Evolutionary conservation across 345 rosid genomes (phyloP).

Genomic region (Raphanus sativus): DNA sequence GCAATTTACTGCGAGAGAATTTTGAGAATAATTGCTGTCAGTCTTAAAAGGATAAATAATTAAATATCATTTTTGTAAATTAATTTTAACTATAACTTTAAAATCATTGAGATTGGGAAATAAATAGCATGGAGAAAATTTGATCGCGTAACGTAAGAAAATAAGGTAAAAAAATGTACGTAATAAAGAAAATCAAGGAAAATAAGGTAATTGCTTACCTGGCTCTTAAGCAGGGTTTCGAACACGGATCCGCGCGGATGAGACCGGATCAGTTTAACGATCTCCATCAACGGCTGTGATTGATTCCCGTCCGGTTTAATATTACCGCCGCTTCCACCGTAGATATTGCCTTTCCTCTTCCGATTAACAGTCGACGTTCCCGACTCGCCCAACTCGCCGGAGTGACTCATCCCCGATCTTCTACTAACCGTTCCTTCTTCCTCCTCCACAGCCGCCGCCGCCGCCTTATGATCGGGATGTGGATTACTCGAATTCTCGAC

Average conservation of each 20-base stretch:
- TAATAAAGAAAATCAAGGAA: conserved; percentile 5
- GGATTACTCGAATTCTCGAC: conserved; percentile 27
- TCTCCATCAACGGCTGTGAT: conserved; percentile 56
- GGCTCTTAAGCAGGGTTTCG: conserved; percentile 49
- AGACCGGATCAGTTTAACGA: conserved; percentile 51
- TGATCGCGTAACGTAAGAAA: conserved; percentile 10
- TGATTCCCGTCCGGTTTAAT: conserved; percentile 29
- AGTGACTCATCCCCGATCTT: conserved; percentile 36
- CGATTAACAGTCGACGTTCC: conserved; percentile 57
- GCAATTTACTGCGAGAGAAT: not conserved
- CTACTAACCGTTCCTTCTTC: conserved; percentile 29
- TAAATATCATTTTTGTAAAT: not conserved
- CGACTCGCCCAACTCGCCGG: conserved; percentile 48
- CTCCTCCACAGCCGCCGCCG: conserved; percentile 3
- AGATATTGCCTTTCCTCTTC: conserved; percentile 28
- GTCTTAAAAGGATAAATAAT: not conserved
- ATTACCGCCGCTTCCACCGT: conserved; percentile 35
- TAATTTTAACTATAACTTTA: not conserved
- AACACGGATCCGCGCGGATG: conserved; percentile 51
- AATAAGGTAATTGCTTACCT: conserved; percentile 42
- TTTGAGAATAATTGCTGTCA: not conserved
- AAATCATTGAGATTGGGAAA: not conserved
- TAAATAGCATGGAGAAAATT: not conserved
- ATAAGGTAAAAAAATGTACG: not conserved
- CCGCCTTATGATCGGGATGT: conserved; percentile 40